These are phyloP conservation scores for Arthrobotrys pseudoclavata DNA, from an alignment of 2,329 filamentous ascomycete species.

Conservation along the genomic window DNA sequence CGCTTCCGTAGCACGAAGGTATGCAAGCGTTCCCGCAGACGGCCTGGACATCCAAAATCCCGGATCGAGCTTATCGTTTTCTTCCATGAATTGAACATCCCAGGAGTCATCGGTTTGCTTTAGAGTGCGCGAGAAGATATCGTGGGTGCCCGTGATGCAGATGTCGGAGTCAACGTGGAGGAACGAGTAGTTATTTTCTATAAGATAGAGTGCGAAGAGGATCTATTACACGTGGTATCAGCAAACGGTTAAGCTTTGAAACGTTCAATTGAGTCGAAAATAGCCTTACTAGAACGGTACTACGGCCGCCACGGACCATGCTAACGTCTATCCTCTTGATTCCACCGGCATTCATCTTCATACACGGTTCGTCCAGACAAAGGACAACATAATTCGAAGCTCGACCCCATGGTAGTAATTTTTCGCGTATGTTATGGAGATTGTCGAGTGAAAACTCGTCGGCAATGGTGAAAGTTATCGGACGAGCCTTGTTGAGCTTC, in stretches of 20 bases:
- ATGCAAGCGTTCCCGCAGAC: constrained; percentile 27
- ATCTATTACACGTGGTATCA: constrained; percentile 34
- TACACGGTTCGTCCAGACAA: constrained; percentile 50
- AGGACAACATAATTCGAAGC: constrained; percentile 49
- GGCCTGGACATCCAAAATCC: constrained; percentile 54
- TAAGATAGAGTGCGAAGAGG: constrained; percentile 48
- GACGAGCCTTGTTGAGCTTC: constrained; percentile 49
- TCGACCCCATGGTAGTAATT: constrained; percentile 50
- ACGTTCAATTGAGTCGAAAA: neutral
- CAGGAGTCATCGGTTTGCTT: constrained; percentile 39
- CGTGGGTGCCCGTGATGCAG: constrained; percentile 54
- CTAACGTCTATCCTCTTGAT: constrained; percentile 51
- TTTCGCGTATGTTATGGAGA: constrained; percentile 55
- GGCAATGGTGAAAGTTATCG: constrained; percentile 46
- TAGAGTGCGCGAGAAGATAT: constrained; percentile 40
- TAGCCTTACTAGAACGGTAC: constrained; percentile 32
- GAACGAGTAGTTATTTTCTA: constrained; percentile 35
- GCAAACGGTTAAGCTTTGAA: neutral
- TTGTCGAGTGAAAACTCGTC: constrained; percentile 51
- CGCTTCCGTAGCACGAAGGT: constrained; percentile 18
- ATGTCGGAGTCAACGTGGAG: constrained; percentile 55
- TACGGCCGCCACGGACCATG: constrained; percentile 53
- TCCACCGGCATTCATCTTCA: constrained; percentile 42
- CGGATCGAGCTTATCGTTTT: constrained; percentile 51
- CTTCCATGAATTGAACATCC: constrained; percentile 59